Evolutionary conservation across 768 basidiomycete species (phyloP), one percentile per base, ranked within the genome.

Genomic region (Grammothele lineata): DNA sequence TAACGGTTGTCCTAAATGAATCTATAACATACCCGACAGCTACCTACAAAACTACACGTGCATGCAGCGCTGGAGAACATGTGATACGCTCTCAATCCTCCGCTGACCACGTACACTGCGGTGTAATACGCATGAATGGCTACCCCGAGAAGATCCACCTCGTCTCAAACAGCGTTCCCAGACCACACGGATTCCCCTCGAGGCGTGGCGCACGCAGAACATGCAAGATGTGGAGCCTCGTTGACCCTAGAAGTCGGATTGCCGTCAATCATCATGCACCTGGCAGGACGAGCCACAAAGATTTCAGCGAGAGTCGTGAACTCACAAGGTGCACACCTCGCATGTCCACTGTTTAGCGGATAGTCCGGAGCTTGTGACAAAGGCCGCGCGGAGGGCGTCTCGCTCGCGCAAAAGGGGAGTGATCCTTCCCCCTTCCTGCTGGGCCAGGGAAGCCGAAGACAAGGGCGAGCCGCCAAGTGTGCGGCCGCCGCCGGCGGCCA

Each of bases 251-350:
- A 32, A 50, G 9, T 14, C 27, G 7, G 27, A 30, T 7, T 14
- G 27, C 27, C 8, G 27, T 14, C 27, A 30, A n/a, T n/a, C n/a
- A n/a, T n/a, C 27, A 15, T 39, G 23, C 26, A 51, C 1, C n/a
- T 3, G 14, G 21, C 21, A 36, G 34, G 42, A 26, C 27, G 41
- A 34, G 11, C 42, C 14, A 8, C 37, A 36, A 6, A 18, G 27
- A 38, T 8, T 24, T 17, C 24, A 25, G 2, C 14, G 17, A 40
- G 34, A 43, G 32, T 34, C n/a, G n/a, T n/a, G n/a, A 7, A 57
- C 83, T 65, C 57, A 86, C 85, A 87, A 60, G 5, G 85, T 87
- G 49, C 85, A 87, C 18, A 78, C 66, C 11, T 65, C 54, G 56
- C 85, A 87, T 34, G 59, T 58, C 85, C 85, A 86, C 15, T 54